Base-by-base conservation (phyloP, 192 early-diverging fungal species). In the Backusella tarrabulga region DNA sequence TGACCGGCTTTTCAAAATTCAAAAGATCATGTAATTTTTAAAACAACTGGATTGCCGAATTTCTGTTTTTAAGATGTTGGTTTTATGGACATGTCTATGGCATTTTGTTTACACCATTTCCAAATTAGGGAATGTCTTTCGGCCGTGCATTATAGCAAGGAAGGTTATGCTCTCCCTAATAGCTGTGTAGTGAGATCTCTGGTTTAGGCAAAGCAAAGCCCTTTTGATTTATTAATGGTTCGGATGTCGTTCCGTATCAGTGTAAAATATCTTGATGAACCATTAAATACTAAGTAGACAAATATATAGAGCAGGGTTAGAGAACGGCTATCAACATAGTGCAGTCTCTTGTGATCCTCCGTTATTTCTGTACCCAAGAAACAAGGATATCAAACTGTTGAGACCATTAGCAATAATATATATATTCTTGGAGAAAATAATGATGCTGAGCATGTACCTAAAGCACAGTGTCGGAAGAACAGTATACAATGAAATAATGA, bases 391-490 rank as follows among this genome's bases (percentile, higher is more conserved):
- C 68, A 66, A 6, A 60, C 54, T 26, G 32, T 40, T 11, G 38
- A 40, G 11, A 12, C 9, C 38, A 12, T 12, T 12, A 12, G 11
- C 38, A 11, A 11, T 40, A 12, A 9, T 2, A 38, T 38, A 38
- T 38, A 79, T 66, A 44, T 79, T 2, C 21, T 79, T 12, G 73
- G 73, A 21, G 73, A 79, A 79, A 79, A 68, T 46, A 29, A 29
- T 29, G 29, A 44, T 75, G 50, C 52, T 40, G 75, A 75, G 56
- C 78, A 14, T 71, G 71, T 38, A 52, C 68, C 9, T 12, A 32
- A 77, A 66, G 12, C 46, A 6, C n/a, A 1, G 46, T 14, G 12
- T 19, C 35, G 23, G 29, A 34, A 36, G 11, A 38, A 50, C 1
- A 29, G 26, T 32, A 7, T 29, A 3, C 21, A 14, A 60, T 26